Evolutionary conservation across 768 basidiomycete genomes (phyloP).

Genomic region (Arthromyces matolae): DNA sequence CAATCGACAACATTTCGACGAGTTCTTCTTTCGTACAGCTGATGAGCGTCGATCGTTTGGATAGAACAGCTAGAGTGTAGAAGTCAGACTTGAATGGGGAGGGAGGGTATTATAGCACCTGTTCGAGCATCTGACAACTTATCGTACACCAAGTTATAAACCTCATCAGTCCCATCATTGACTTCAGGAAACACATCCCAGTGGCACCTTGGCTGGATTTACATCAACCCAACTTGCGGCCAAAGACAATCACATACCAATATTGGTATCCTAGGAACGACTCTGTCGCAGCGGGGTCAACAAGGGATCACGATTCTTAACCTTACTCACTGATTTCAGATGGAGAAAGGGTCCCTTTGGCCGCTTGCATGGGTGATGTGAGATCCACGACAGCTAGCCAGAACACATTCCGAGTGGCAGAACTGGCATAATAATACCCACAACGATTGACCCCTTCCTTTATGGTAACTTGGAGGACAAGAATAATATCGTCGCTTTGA

Average conservation of each 20-base stretch:
- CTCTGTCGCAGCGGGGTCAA: neutral
- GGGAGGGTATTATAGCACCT: neutral
- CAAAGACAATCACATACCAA: constrained; percentile 3
- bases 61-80: neutral
- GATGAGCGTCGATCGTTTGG: neutral
- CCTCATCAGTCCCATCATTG: neutral
- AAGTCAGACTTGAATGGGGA: neutral
- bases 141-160: constrained; percentile 3
- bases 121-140: too few relatives aligned
- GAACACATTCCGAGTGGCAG: constrained; percentile 9
- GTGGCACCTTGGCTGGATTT: constrained; percentile 2
- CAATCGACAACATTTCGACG: constrained; percentile 12
- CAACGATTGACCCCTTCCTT: constrained; percentile 2
- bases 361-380: neutral
- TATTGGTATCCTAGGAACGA: constrained; percentile 6
- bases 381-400: constrained; percentile 9
- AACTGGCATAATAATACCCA: constrained; percentile 11
- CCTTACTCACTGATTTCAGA: constrained; percentile 3
- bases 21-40: neutral
- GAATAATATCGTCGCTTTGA: constrained; percentile 5
- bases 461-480: constrained; percentile 1
- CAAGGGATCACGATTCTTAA: too few relatives aligned
- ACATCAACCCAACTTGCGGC: neutral
- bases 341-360: neutral
- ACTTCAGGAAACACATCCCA: constrained; percentile 10